phyloP scores from a whole-genome alignment of 1,139 yeast genomes.

The Arxiozyma telluris region DNA sequence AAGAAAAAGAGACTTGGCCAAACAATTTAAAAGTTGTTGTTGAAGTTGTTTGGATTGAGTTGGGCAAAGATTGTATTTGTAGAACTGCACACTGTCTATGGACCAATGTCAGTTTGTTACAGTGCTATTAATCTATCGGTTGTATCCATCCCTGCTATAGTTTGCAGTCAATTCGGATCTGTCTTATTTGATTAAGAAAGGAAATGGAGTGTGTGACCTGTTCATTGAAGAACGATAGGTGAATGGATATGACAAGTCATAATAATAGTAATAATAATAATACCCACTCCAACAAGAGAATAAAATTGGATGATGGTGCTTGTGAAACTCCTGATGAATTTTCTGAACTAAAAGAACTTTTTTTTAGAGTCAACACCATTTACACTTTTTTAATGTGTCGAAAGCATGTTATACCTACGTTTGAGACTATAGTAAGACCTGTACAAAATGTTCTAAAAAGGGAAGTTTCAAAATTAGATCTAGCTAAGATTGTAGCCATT shows the following conservation, averaged over 20 bases:
- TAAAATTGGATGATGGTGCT: not conserved
- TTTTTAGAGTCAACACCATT: conserved; percentile 44
- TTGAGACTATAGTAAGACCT: conserved; percentile 41
- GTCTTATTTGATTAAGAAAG: not conserved
- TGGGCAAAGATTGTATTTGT: not conserved
- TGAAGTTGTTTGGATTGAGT: not conserved
- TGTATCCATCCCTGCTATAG: not conserved
- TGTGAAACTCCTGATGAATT: not conserved
- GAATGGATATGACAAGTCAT: not conserved
- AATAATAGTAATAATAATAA: not conserved
- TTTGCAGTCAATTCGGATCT: no score
- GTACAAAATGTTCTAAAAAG: conserved; percentile 39
- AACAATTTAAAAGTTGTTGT: not conserved
- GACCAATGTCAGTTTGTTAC: no score
- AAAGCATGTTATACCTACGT: conserved; percentile 48
- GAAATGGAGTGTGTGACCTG: not conserved
- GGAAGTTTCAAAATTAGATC: conserved; percentile 38
- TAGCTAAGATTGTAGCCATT: conserved; percentile 55
- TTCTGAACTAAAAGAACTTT: conserved; percentile 33
- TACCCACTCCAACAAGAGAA: not conserved
- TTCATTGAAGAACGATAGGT: not conserved
- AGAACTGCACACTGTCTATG: not conserved
- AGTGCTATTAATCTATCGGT: not conserved
- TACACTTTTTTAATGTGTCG: conserved; percentile 49
- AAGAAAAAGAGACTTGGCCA: not conserved